Evolutionary conservation across 2,329 filamentous ascomycete genomes (phyloP), one percentile per base, ranked within the genome.

Genomic region (Ophiocordyceps camponoti-saundersi): DNA sequence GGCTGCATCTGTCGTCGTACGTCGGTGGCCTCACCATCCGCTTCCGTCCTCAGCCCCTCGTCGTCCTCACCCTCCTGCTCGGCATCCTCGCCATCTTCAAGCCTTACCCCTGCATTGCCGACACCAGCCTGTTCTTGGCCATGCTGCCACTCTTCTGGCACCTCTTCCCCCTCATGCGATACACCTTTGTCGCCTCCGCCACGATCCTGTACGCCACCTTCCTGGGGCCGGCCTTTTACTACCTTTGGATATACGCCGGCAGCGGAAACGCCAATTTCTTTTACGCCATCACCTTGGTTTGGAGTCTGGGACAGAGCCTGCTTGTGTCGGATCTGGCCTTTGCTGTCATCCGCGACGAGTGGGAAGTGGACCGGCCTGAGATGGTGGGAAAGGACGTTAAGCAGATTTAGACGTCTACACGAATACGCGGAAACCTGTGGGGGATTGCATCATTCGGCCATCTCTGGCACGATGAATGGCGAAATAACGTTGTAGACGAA

Each of bases 211-310:
- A 98, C 62, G 82, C 87, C 22, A 83, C 82, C 3, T 81, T 95
- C 51, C 73, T 98, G 0, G 92, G 92, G 0, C 92, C 92, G 1
- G 88, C 89, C 0, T 98, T 98, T 61, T 95, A 96, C 61, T 82
- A 98, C 60, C 70, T 98, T 6, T 98, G 92, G 92, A 90, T 98
- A 48, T 98, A 96, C 59, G 92, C 92, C 2, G 92, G 92, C 45
- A 95, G 88, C 48, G 92, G 92, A 26, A 98, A 98, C 57, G 92
- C 92, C 49, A 98, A 98, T 62, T 98, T 98, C 68, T 98, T 98
- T 67, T 98, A 98, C 60, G 92, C 92, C 53, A 96, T 98, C 56
- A 98, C 92, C 0, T 68, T 98, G n/a, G 92, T 98, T 0, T 98
- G 92, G 92, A 94, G 87, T 59, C 63, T 98, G 22, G 92, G 87